phyloP scores from a whole-genome alignment of 768 basidiomycete species.

The Galerina sulciceps region DNA sequence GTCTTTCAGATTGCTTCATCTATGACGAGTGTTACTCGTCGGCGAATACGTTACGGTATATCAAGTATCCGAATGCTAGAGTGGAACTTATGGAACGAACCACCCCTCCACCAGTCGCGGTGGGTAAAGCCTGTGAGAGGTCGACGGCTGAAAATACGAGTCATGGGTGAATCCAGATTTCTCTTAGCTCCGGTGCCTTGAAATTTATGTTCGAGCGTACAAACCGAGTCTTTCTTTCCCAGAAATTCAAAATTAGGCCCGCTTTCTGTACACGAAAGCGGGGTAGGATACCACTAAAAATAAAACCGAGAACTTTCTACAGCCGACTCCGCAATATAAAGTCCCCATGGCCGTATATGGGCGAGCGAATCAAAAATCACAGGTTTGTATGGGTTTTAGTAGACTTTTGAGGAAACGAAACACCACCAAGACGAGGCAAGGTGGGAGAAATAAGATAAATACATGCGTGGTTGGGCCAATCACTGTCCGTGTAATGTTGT shows the following conservation, averaged over 20 bases:
- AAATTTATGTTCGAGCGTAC: neutral
- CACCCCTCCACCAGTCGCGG: too few species aligned
- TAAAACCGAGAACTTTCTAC: neutral
- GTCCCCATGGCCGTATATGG: neutral
- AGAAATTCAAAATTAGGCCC: neutral
- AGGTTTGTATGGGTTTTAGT: constrained; percentile 12
- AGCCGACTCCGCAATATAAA: neutral
- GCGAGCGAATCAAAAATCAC: constrained; percentile 15
- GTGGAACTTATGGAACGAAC: too few species aligned
- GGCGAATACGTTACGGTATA: too few species aligned
- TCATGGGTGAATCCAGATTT: too few species aligned
- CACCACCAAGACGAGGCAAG: neutral
- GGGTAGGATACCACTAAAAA: neutral
- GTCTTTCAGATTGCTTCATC: too few species aligned
- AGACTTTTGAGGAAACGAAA: constrained; percentile 14
- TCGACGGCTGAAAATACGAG: too few species aligned
- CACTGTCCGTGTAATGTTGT: constrained; percentile 1
- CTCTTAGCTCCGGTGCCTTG: neutral
- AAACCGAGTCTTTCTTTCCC: neutral
- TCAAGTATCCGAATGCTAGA: too few species aligned
- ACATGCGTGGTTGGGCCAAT: constrained; percentile 3
- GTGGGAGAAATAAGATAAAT: neutral
- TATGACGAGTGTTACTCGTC: too few species aligned
- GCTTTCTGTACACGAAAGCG: neutral
- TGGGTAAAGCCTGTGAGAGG: too few species aligned